Percentiles rank a stretch among this genome's conserved stretches.
These are phyloP conservation scores for Stephania japonica DNA, from an alignment of 164 flowering plant genomes.

Conservation along the genomic window DNA sequence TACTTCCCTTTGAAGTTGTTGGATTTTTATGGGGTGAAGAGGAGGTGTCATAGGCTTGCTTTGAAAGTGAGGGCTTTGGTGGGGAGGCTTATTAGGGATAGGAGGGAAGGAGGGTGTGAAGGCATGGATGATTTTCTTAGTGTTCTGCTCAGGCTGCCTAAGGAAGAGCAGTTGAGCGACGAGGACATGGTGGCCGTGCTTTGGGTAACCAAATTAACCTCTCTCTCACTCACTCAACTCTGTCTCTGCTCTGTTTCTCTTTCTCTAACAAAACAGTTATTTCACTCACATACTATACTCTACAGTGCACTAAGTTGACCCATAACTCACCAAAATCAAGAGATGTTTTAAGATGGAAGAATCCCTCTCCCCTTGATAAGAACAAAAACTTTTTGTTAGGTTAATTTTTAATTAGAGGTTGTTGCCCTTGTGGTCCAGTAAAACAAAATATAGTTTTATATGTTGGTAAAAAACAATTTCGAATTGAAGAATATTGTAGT, in stretches of 20 bases:
- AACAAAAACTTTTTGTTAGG: no score
- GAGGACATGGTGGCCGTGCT: conserved; percentile 70
- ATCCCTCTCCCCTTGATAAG: no score
- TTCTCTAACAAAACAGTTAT: no score
- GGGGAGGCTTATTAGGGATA: conserved; percentile 44
- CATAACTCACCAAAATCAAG: no score
- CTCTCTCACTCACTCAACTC: conserved; percentile 11
- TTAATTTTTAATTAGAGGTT: no score
- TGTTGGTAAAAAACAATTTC: no score
- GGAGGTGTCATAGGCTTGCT: conserved; percentile 55
- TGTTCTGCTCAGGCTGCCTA: conserved; percentile 51
- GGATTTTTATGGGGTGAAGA: conserved; percentile 68
- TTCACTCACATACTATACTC: no score
- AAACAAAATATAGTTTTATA: no score
- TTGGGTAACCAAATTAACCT: conserved; percentile 47
- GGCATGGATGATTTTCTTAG: conserved; percentile 52
- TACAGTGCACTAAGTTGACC: no score
- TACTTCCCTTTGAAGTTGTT: conserved; percentile 52
- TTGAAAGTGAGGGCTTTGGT: conserved; percentile 34
- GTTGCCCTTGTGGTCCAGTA: no score
- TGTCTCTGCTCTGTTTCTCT: background rate
- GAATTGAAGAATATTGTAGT: no score
- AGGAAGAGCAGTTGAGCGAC: conserved; percentile 48
- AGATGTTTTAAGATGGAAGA: no score
- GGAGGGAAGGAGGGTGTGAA: conserved; percentile 27